phyloP scores from a whole-genome alignment of 257 asterid genomes.

The Solanum pinnatisectum region DNA sequence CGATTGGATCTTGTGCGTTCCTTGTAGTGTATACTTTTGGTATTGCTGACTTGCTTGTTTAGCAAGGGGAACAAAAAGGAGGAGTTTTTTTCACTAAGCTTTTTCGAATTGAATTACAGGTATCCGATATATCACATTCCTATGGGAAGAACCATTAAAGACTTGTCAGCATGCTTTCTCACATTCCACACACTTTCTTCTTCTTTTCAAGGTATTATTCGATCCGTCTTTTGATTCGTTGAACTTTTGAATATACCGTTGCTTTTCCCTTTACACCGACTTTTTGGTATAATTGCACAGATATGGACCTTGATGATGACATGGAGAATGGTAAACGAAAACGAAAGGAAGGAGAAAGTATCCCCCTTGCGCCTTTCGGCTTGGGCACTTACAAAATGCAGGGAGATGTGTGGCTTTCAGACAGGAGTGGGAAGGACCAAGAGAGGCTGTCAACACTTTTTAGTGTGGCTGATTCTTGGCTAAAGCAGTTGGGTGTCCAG shows the following conservation, averaged over 20 bases:
- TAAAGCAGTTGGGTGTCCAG: slow-evolving; percentile 81
- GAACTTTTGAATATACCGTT: neutral
- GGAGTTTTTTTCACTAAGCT: neutral
- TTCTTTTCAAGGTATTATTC: slow-evolving; percentile 36
- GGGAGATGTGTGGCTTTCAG: slow-evolving; percentile 36
- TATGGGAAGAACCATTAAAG: slow-evolving; percentile 38
- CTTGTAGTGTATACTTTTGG: neutral
- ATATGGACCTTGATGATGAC: slow-evolving; percentile 29
- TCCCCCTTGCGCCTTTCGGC: slow-evolving; percentile 39
- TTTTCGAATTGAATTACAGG: slow-evolving; percentile 23
- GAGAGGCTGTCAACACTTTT: slow-evolving; percentile 48
- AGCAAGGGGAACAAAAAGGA: neutral
- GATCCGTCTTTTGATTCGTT: neutral
- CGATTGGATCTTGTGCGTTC: neutral
- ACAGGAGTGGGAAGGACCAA: slow-evolving; percentile 29
- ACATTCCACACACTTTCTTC: slow-evolving; percentile 51
- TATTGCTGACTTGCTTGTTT: neutral
- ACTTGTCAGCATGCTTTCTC: slow-evolving; percentile 42
- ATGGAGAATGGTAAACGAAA: slow-evolving; percentile 5
- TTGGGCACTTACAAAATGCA: slow-evolving; percentile 49
- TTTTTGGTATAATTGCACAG: slow-evolving; percentile 6
- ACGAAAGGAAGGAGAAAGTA: slow-evolving; percentile 27
- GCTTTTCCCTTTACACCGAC: neutral
- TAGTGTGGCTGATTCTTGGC: slow-evolving; percentile 93
- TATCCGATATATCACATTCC: slow-evolving; percentile 51